Percentiles rank a stretch among this genome's conserved stretches.
phyloP scores from a whole-genome alignment of 306 rosid genomes.

The Comarum palustre region DNA sequence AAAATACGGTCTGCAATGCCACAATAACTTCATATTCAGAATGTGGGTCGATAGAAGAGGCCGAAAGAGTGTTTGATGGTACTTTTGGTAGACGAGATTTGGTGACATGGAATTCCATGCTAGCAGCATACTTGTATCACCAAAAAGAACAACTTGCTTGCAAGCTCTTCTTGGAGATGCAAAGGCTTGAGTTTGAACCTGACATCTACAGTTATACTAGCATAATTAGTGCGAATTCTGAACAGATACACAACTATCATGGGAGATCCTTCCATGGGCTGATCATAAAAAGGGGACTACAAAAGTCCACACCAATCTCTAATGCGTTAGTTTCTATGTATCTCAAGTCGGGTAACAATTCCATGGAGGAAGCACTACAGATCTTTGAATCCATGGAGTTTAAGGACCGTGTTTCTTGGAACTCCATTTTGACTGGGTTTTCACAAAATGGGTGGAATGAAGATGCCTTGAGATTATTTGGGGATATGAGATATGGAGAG shows the following conservation, averaged over 20 bases:
- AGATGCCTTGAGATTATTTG: slow-evolving; percentile 61
- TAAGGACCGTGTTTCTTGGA: slow-evolving; percentile 76
- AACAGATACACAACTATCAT: slow-evolving; percentile 30
- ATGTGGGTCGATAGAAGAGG: slow-evolving; percentile 60
- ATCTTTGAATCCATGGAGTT: slow-evolving; percentile 48
- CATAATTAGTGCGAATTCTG: slow-evolving; percentile 52
- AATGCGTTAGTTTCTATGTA: slow-evolving; percentile 81
- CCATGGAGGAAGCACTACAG: slow-evolving; percentile 52
- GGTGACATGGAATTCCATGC: slow-evolving; percentile 82
- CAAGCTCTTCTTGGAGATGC: slow-evolving; percentile 56
- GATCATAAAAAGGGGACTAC: slow-evolving; percentile 64
- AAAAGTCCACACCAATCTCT: slow-evolving; percentile 53
- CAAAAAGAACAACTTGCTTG: slow-evolving; percentile 49
- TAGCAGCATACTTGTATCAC: slow-evolving; percentile 59
- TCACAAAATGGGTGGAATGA: slow-evolving; percentile 68
- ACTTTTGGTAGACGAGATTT: slow-evolving; percentile 41
- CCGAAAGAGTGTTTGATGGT: slow-evolving; percentile 55
- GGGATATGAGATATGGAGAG: slow-evolving; percentile 41
- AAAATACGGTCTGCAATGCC: slow-evolving; percentile 59
- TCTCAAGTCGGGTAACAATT: slow-evolving; percentile 47
- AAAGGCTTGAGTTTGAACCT: slow-evolving; percentile 57
- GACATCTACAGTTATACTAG: slow-evolving; percentile 72
- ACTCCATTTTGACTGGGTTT: slow-evolving; percentile 68
- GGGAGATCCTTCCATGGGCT: slow-evolving; percentile 68
- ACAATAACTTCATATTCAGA: slow-evolving; percentile 64